These are phyloP conservation scores for Candida quercuum DNA, from an alignment of 805 yeast species.

Conservation along the genomic window DNA sequence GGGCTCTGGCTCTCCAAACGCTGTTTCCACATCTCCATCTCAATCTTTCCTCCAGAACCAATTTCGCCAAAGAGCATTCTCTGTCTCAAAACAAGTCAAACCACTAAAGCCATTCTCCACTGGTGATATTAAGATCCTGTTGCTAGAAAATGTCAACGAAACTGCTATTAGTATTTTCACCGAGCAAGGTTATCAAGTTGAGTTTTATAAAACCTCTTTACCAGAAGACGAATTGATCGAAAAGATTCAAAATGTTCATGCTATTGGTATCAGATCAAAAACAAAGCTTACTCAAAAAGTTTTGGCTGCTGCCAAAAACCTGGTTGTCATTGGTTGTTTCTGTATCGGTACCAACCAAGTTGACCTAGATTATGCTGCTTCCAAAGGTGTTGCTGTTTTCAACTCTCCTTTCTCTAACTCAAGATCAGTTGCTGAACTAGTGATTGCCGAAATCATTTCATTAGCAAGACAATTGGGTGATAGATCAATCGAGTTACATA, in stretches of 20 bases:
- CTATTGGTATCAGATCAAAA: slow-evolving; percentile 96
- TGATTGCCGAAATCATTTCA: slow-evolving; percentile 89
- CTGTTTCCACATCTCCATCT: slow-evolving; percentile 79
- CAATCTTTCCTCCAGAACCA: slow-evolving; percentile 55
- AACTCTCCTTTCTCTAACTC: slow-evolving; percentile 98
- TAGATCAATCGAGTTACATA: slow-evolving; percentile 91
- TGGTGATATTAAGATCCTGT: slow-evolving; percentile 87
- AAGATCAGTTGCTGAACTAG: slow-evolving; percentile 96
- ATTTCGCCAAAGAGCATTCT: slow-evolving; percentile 37
- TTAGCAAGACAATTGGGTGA: slow-evolving; percentile 97
- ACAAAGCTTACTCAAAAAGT: slow-evolving; percentile 81
- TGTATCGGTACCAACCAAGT: slow-evolving; percentile 99
- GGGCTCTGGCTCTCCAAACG: slow-evolving; percentile 53
- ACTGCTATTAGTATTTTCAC: slow-evolving; percentile 85
- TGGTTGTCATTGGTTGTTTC: slow-evolving; percentile 93
- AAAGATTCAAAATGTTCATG: slow-evolving; percentile 90
- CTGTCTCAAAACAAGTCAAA: slow-evolving; percentile 48
- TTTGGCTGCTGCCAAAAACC: slow-evolving; percentile 79
- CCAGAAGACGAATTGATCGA: slow-evolving; percentile 92
- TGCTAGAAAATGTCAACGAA: slow-evolving; percentile 88
- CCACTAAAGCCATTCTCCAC: slow-evolving; percentile 91
- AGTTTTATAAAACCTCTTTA: slow-evolving; percentile 82
- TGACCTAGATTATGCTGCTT: slow-evolving; percentile 86
- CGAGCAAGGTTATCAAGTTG: slow-evolving; percentile 95
- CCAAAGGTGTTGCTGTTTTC: slow-evolving; percentile 92